Evolutionary conservation across 2,329 filamentous ascomycete species (phyloP).

Genomic region (Stylonectria norvegica): DNA sequence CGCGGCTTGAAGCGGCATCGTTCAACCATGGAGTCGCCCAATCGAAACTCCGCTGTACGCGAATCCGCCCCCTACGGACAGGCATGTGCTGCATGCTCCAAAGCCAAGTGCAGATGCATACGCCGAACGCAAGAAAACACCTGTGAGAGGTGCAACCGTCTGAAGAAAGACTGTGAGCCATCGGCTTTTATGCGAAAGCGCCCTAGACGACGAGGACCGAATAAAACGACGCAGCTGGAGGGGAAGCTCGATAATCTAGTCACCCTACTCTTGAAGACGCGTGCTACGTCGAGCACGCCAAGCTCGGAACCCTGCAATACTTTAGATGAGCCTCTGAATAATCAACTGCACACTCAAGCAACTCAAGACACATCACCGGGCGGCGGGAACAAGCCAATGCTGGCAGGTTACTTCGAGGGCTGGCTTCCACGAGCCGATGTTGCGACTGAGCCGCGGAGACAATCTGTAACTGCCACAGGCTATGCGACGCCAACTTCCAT

Average conservation of each 20-base stretch:
- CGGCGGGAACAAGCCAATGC: background rate
- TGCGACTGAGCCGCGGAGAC: background rate
- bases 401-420: background rate
- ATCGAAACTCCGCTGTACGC: conserved; percentile 4
- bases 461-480: background rate
- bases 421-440: background rate
- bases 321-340: background rate
- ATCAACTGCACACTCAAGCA: background rate
- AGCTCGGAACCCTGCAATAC: background rate
- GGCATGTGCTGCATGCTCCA: conserved; percentile 40
- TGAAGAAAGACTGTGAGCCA: conserved; percentile 38
- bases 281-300: background rate
- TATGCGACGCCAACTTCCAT: background rate
- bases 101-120: conserved; percentile 43
- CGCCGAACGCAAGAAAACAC: conserved; percentile 24
- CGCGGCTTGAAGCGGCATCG: too few species aligned
- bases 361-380: too few species aligned
- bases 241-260: conserved; percentile 28
- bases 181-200: conserved; percentile 33
- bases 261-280: conserved; percentile 27
- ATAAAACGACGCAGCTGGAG: conserved; percentile 21
- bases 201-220: conserved; percentile 15
- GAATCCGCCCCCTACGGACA: conserved; percentile 37
- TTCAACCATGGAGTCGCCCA: conserved; percentile 5
- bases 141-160: conserved; percentile 39